phyloP scores from a whole-genome alignment of 2,329 filamentous ascomycete species.

The Botryotinia globosa region DNA sequence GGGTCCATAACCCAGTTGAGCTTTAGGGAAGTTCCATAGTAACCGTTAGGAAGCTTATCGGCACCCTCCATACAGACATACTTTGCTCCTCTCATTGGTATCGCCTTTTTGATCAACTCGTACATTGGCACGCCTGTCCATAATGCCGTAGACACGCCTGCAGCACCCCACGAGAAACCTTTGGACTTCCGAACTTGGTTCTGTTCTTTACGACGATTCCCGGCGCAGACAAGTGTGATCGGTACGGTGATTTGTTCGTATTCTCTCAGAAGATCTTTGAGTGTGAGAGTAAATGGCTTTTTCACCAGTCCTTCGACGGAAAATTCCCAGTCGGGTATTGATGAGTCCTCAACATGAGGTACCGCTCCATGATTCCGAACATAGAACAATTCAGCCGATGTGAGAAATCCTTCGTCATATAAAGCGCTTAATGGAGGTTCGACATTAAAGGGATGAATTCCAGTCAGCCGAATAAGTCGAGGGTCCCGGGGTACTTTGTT shows the following conservation, averaged over 20 bases:
- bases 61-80: constrained; percentile 92
- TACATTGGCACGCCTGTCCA: constrained; percentile 80
- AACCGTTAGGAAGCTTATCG: constrained; percentile 82
- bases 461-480: constrained; percentile 80
- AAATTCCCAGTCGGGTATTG: constrained; percentile 77
- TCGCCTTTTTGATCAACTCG: constrained; percentile 67
- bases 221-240: constrained; percentile 86
- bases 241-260: constrained; percentile 84
- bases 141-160: constrained; percentile 79
- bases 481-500: constrained; percentile 75
- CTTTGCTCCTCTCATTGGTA: constrained; percentile 65
- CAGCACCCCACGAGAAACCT: constrained; percentile 91
- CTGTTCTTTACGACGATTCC: constrained; percentile 89
- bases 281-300: constrained; percentile 66
- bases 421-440: constrained; percentile 78
- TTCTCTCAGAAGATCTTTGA: constrained; percentile 68
- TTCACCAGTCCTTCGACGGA: constrained; percentile 81
- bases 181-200: constrained; percentile 88
- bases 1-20: constrained; percentile 84
- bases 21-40: constrained; percentile 85
- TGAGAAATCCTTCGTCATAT: constrained; percentile 79
- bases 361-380: constrained; percentile 88
- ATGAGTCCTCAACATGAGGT: constrained; percentile 68
- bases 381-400: constrained; percentile 83
- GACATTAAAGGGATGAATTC: constrained; percentile 86